A percentile compares a stretch with the other conserved stretches of the same genome.
Evolutionary conservation across 108 stramenopile genomes (phyloP).

Genomic region (Chaetoceros tenuissimus): DNA sequence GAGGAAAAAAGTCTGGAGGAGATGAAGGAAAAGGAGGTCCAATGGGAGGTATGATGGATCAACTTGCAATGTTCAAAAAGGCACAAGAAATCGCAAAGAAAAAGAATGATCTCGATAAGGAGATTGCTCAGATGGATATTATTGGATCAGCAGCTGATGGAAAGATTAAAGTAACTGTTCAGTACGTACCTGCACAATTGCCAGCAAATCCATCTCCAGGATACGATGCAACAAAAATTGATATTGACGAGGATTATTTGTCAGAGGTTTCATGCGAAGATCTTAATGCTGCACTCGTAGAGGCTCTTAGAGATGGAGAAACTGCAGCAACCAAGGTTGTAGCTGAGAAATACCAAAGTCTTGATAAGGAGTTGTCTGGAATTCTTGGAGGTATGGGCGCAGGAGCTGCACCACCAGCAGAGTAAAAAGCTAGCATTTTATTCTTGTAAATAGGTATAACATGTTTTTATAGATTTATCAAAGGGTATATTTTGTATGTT

Average conservation of each 20-base stretch:
- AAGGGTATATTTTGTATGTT: too few relatives aligned
- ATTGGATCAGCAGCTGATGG: conserved; percentile 46
- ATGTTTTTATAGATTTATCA: too few relatives aligned
- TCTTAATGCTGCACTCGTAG: conserved; percentile 39
- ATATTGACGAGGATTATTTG: conserved; percentile 73
- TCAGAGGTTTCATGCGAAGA: conserved; percentile 54
- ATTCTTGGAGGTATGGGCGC: conserved; percentile 35
- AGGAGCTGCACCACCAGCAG: conserved; percentile 10
- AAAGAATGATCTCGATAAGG: conserved; percentile 61
- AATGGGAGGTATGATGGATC: conserved; percentile 72
- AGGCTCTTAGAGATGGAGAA: conserved; percentile 60
- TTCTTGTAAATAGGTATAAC: too few relatives aligned
- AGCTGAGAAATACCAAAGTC: conserved; percentile 51
- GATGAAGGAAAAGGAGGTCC: conserved; percentile 31
- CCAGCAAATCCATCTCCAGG: conserved; percentile 80
- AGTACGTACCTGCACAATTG: conserved; percentile 63
- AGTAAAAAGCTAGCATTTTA: background rate
- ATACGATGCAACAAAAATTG: conserved; percentile 48
- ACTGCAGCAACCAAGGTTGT: conserved; percentile 42
- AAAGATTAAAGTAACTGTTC: conserved; percentile 56
- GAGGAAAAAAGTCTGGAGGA: conserved; percentile 35
- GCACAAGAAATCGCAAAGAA: conserved; percentile 79
- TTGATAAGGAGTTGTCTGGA: conserved; percentile 52
- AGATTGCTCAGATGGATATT: conserved; percentile 46
- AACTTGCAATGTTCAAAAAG: conserved; percentile 87